Evolutionary conservation across 768 basidiomycete species (phyloP).

Genomic region (Gelatoporia subvermispora): DNA sequence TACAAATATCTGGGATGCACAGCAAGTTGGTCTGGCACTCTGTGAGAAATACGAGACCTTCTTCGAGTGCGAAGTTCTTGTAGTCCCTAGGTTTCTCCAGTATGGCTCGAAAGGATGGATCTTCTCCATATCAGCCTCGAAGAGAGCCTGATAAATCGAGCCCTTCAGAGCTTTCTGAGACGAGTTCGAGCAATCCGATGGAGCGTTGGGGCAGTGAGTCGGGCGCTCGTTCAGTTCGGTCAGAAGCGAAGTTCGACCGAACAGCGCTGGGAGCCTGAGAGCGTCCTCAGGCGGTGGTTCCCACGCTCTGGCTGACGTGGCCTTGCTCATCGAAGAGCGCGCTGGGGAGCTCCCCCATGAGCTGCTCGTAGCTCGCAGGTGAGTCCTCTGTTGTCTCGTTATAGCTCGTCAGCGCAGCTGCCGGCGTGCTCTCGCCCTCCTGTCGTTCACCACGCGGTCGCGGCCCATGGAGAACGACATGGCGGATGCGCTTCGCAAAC

Average conservation of each 20-base stretch:
- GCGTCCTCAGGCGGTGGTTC: too few relatives aligned
- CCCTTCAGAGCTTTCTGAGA: neutral
- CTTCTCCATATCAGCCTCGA: constrained; percentile 19
- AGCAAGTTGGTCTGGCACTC: constrained; percentile 7
- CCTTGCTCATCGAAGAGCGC: too few relatives aligned
- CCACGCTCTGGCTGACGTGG: too few relatives aligned
- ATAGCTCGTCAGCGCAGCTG: too few relatives aligned
- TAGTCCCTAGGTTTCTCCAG: constrained; percentile 16
- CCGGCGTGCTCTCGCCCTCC: constrained; percentile 4
- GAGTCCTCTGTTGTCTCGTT: too few relatives aligned
- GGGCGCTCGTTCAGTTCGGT: too few relatives aligned
- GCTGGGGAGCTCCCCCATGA: too few relatives aligned
- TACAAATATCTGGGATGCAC: constrained; percentile 25
- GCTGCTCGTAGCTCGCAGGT: neutral
- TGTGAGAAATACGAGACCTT: constrained; percentile 19
- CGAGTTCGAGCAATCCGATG: neutral
- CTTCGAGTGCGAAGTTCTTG: constrained; percentile 20
- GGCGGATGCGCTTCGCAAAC: constrained; percentile 5
- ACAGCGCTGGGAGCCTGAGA: too few relatives aligned
- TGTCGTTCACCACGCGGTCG: neutral
- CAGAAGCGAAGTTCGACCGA: too few relatives aligned
- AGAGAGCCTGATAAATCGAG: constrained; percentile 8
- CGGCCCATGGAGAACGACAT: constrained; percentile 6
- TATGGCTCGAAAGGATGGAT: constrained; percentile 26
- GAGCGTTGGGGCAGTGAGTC: too few relatives aligned